phyloP scores from a whole-genome alignment of 1,139 yeast species.

The Yamadazyma triangularis region DNA sequence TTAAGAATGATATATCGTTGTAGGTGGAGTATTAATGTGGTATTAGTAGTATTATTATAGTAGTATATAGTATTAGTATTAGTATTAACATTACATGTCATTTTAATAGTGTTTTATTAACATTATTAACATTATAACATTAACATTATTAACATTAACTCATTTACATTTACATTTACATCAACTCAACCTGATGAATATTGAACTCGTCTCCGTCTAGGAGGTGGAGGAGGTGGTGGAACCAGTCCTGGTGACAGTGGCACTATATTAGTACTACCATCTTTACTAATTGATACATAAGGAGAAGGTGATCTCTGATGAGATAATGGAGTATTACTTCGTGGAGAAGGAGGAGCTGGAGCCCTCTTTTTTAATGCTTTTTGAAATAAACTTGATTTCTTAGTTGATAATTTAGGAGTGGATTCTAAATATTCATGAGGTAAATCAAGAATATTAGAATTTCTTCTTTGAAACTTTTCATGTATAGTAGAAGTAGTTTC shows the following conservation, averaged over 20 bases:
- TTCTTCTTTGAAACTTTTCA: slow-evolving; percentile 6
- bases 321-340: neutral
- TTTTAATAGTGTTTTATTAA: neutral
- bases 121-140: too few species aligned
- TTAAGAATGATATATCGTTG: slow-evolving; percentile 68
- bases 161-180: too few species aligned
- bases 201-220: slow-evolving; percentile 13
- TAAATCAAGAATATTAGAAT: slow-evolving; percentile 24
- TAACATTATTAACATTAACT: too few species aligned
- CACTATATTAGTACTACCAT: neutral
- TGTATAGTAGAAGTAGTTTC: slow-evolving; percentile 1
- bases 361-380: slow-evolving; percentile 34
- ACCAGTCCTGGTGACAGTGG: slow-evolving; percentile 1
- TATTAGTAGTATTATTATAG: neutral
- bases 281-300: neutral
- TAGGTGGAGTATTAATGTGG: slow-evolving; percentile 12
- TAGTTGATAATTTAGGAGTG: neutral
- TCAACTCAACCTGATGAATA: too few species aligned
- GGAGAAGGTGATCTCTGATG: neutral
- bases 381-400: slow-evolving; percentile 17
- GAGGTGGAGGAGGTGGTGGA: slow-evolving; percentile 13
- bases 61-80: too few species aligned
- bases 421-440: slow-evolving; percentile 29
- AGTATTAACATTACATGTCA: too few species aligned
- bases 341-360: slow-evolving; percentile 40